Conservation (phyloP, 768 basidiomycete genomes). For the Collybia sordida region DNA sequence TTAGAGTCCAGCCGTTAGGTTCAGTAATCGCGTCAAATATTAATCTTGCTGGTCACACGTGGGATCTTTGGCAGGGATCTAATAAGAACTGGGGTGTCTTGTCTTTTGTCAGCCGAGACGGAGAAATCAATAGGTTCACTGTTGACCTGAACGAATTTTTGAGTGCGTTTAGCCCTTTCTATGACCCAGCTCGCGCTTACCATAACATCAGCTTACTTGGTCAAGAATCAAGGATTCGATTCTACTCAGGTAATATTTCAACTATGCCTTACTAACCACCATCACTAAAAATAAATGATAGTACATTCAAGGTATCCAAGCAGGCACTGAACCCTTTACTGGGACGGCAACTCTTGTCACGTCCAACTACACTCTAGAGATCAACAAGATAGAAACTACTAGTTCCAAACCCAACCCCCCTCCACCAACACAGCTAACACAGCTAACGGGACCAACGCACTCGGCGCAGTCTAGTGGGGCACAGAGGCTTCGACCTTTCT, state of each 20-base stretch:
- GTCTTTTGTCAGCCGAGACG: constrained; percentile 50
- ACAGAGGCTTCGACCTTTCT: no score
- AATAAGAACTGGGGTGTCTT: constrained; percentile 56
- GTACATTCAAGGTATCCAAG: constrained; percentile 55
- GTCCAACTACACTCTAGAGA: constrained; percentile 6
- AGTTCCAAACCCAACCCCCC: no score
- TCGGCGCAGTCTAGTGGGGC: no score
- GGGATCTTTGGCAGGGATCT: constrained; percentile 57
- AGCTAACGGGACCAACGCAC: no score
- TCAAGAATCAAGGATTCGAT: constrained; percentile 45
- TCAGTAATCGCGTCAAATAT: constrained; percentile 42
- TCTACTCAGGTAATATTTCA: constrained; percentile 36
- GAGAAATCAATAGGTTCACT: constrained; percentile 49
- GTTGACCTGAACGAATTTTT: constrained; percentile 57
- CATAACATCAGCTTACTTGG: constrained; percentile 39
- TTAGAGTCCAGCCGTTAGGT: constrained; percentile 57
- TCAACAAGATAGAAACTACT: no score
- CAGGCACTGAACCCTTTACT: constrained; percentile 56
- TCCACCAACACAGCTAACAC: no score
- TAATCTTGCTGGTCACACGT: constrained; percentile 46
- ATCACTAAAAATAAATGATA: constrained; percentile 12
- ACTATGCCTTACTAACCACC: not conserved
- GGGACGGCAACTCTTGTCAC: constrained; percentile 48
- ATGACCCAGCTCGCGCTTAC: not conserved
- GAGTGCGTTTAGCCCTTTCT: constrained; percentile 29